Evolutionary conservation across 2,329 filamentous ascomycete genomes (phyloP).

Genomic region (Aspergillus jensenii): DNA sequence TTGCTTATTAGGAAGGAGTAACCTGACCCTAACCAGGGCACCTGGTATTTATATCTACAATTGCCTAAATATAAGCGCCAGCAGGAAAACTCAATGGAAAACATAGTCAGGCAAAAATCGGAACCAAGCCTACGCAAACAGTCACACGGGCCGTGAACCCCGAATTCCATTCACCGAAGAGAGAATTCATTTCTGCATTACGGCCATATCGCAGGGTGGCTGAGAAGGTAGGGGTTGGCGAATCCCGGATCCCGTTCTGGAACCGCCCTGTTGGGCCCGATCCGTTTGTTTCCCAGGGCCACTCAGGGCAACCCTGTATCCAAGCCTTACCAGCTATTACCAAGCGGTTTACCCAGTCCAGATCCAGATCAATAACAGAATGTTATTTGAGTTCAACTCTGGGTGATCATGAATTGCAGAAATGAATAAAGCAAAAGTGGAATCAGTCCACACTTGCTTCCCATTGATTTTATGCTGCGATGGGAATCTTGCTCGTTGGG

Average conservation of each 20-base stretch:
- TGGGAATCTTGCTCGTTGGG: neutral
- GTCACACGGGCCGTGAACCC: slow-evolving; percentile 3
- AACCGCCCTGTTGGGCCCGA: neutral
- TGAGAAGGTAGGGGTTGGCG: neutral
- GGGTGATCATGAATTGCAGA: neutral
- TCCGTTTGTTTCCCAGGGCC: neutral
- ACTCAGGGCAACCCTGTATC: neutral
- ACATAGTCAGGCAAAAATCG: slow-evolving; percentile 18
- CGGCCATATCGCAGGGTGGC: neutral
- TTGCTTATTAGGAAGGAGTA: neutral
- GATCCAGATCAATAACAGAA: neutral
- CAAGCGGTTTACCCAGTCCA: neutral
- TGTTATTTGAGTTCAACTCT: neutral
- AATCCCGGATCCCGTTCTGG: neutral
- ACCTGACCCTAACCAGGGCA: neutral
- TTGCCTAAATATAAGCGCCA: neutral
- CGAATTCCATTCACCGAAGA: slow-evolving; percentile 1
- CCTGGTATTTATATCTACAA: slow-evolving; percentile 1
- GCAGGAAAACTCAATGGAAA: neutral
- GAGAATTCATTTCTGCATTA: neutral
- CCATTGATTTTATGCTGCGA: slow-evolving; percentile 28
- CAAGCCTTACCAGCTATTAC: neutral
- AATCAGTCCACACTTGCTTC: slow-evolving; percentile 25
- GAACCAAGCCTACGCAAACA: slow-evolving; percentile 9
- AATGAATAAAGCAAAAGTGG: slow-evolving; percentile 19